phyloP scores from a whole-genome alignment of 2,329 filamentous ascomycete genomes.

The Myriosclerotinia scirpicola region DNA sequence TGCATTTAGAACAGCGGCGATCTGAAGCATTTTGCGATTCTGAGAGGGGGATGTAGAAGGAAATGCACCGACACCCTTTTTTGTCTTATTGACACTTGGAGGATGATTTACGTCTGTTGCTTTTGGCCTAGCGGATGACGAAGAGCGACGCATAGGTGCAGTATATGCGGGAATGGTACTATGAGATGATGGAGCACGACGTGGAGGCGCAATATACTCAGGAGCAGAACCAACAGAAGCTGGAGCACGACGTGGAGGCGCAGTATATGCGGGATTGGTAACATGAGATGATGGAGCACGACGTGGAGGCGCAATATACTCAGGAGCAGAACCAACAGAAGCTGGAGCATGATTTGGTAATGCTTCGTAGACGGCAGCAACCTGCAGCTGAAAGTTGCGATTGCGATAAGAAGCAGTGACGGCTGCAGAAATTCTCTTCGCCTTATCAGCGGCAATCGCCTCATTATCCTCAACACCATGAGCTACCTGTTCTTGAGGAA shows the following conservation, averaged over 20 bases:
- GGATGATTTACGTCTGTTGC: neutral
- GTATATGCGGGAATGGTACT: neutral
- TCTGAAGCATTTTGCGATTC: neutral
- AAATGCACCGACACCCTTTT: too few relatives aligned
- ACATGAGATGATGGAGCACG: neutral
- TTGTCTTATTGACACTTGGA: too few relatives aligned
- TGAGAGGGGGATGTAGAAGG: neutral
- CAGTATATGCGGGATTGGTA: neutral
- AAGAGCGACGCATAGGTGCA: neutral
- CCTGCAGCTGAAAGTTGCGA: slow-evolving; percentile 2
- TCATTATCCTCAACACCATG: too few relatives aligned
- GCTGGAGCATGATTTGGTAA: neutral
- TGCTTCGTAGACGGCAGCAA: neutral
- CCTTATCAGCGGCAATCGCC: neutral
- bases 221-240: neutral
- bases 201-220: too few relatives aligned
- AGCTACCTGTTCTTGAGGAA: too few relatives aligned
- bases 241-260: too few relatives aligned
- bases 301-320: too few relatives aligned
- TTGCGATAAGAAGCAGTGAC: neutral
- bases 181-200: neutral
- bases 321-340: neutral
- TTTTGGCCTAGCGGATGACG: neutral
- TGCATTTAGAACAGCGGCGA: neutral
- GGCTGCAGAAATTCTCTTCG: neutral